These are phyloP conservation scores for Suillus paluster DNA, from an alignment of 768 basidiomycete genomes.

Conservation along the genomic window DNA sequence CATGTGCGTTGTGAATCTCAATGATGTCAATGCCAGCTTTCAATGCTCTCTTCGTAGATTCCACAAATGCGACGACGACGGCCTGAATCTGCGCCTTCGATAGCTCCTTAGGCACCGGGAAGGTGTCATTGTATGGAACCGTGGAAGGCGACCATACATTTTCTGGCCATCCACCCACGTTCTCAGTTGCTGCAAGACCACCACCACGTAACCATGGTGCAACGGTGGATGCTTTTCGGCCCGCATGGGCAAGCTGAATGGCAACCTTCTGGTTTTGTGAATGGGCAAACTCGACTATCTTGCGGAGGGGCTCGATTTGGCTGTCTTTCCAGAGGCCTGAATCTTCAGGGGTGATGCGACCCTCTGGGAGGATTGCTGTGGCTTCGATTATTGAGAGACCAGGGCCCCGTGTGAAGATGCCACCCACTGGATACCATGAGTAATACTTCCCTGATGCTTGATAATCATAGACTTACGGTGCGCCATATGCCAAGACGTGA, in stretches of 20 bases:
- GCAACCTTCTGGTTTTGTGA: conserved; percentile 72
- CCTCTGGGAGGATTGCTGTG: conserved; percentile 73
- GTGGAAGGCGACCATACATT: conserved; percentile 63
- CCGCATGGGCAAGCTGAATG: conserved; percentile 80
- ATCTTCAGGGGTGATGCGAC: conserved; percentile 78
- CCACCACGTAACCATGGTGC: conserved; percentile 70
- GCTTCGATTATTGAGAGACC: conserved; percentile 78
- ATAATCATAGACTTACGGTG: conserved; percentile 48
- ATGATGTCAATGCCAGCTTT: conserved; percentile 74
- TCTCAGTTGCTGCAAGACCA: conserved; percentile 38
- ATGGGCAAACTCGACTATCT: conserved; percentile 77
- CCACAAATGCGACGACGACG: conserved; percentile 64
- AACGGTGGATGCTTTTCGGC: conserved; percentile 69
- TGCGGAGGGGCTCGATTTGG: conserved; percentile 71
- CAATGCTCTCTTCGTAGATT: conserved; percentile 57
- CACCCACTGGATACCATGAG: conserved; percentile 34
- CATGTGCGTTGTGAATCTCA: conserved; percentile 76
- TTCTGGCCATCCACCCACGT: conserved; percentile 64
- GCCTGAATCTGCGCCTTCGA: conserved; percentile 55
- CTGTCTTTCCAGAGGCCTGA: conserved; percentile 75
- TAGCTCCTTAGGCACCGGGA: conserved; percentile 63
- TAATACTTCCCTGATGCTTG: neutral
- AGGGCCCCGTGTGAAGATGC: conserved; percentile 71
- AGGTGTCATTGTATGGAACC: conserved; percentile 56
- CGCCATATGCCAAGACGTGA: conserved; percentile 84